Evolutionary conservation across 495 filamentous ascomycete genomes (phyloP), one percentile per base, ranked within the genome.

Genomic region (Evernia prunastri): DNA sequence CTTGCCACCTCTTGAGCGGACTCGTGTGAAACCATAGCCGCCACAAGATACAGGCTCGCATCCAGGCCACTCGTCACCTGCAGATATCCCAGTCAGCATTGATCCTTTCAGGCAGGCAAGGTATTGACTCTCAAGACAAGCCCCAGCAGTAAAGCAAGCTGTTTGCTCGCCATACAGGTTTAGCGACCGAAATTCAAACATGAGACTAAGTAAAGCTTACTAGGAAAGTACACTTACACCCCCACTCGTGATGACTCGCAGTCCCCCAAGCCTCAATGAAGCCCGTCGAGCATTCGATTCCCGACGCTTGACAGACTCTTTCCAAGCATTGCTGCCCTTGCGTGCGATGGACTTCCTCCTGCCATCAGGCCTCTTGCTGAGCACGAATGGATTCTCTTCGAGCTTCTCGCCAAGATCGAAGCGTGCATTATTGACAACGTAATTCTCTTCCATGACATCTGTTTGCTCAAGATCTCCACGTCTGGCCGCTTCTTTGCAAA

Each of bases 361-460:
- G 43, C 77, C 81, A 66, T 81, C 83, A 47, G 86, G 81, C 57
- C 78, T 78, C 82, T 87, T 88, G 75, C 79, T 81, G 45, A 87
- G 79, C 67, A 89, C 83, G 72, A 88, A 90, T 17, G 87, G 87
- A 73, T 88, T 89, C 74, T 88, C 85, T 45, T 88, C 86, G n/a
- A 76, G 72, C 70, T 88, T 84, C 66, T 88, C 84, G 61, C 86
- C 86, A 43, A 89, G 78, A 63, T 90, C 87, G 72, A 89, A 90
- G 60, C 87, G 85, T 53, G 87, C 80, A 72, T 90, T 90, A 76
- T 90, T 90, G 70, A 92, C 88, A 12, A 92, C 83, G 67, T 90
- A 91, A 68, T 89, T 81, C 71, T 88, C 86, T 65, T 91, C 87
- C 64, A 91, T 79, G 49, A 93, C 86, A 66, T 90, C 86, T 56